phyloP scores from a whole-genome alignment of 345 rosid genomes.

The Leavenworthia alabamica region DNA sequence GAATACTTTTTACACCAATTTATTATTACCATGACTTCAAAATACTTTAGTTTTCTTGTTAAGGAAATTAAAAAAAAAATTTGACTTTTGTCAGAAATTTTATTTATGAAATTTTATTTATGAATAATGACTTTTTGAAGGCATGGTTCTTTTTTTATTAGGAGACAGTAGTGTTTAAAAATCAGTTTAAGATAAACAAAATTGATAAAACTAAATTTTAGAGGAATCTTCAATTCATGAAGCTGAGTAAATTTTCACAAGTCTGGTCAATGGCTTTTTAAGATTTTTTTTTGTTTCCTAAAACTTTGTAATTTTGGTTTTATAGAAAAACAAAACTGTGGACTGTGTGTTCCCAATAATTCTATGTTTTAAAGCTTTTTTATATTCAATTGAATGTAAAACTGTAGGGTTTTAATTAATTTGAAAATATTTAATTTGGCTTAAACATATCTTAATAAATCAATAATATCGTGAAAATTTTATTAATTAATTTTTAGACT shows the following conservation, averaged over 20 bases:
- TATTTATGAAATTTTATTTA: neutral
- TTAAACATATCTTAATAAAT: neutral
- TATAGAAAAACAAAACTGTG: neutral
- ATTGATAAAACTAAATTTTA: neutral
- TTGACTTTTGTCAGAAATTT: neutral
- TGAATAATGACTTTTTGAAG: neutral
- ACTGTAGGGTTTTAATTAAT: neutral
- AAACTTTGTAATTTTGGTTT: neutral
- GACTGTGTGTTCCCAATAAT: neutral
- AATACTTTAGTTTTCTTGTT: too few relatives aligned
- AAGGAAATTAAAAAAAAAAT: neutral
- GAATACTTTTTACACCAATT: neutral
- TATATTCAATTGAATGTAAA: neutral
- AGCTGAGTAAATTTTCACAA: too few relatives aligned
- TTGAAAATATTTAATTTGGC: constrained; percentile 3
- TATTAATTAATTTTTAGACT: neutral
- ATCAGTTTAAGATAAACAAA: neutral
- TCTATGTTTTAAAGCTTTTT: neutral
- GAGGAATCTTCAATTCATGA: neutral
- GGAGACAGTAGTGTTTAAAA: neutral
- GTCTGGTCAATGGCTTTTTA: neutral
- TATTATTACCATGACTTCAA: neutral
- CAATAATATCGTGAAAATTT: neutral
- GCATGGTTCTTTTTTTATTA: neutral
- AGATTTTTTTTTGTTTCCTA: neutral